phyloP scores from a whole-genome alignment of 345 rosid species.

The Populus pruinosa region DNA sequence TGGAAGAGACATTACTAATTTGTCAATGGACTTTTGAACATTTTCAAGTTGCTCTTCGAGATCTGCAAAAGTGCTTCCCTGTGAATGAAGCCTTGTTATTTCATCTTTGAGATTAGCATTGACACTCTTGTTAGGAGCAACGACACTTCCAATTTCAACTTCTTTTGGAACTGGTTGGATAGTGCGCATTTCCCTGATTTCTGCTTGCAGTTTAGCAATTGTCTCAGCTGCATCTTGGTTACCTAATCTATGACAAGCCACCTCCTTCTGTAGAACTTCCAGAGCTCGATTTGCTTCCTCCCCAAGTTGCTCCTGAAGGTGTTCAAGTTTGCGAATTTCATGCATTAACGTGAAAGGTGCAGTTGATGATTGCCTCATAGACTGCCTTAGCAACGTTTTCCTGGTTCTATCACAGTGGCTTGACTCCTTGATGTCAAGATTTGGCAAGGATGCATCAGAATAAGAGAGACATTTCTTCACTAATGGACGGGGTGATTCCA shows the following conservation, averaged over 20 bases:
- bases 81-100: constrained; percentile 97
- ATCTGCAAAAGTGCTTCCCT: constrained; percentile 87
- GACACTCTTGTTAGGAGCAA: constrained; percentile 77
- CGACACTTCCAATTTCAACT: constrained; percentile 49
- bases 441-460: constrained; percentile 55
- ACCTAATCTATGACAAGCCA: constrained; percentile 91
- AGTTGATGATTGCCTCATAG: constrained; percentile 89
- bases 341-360: constrained; percentile 97
- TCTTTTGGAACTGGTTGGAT: constrained; percentile 52
- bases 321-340: constrained; percentile 98
- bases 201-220: constrained; percentile 92
- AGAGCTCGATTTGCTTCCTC: constrained; percentile 94
- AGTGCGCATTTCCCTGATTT: constrained; percentile 86
- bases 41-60: constrained; percentile 96
- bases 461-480: constrained; percentile 91
- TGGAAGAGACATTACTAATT: constrained; percentile 93
- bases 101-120: constrained; percentile 95
- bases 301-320: constrained; percentile 96
- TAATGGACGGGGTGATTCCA: constrained; percentile 58
- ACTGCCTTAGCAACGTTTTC: constrained; percentile 65
- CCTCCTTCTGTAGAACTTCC: constrained; percentile 96
- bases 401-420: constrained; percentile 51
- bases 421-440: constrained; percentile 50
- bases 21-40: constrained; percentile 96
- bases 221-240: constrained; percentile 99